A percentile compares a stretch with the other conserved stretches of the same genome.
phyloP scores from a whole-genome alignment of 2,329 filamentous ascomycete species.

The Exophiala sp. region DNA sequence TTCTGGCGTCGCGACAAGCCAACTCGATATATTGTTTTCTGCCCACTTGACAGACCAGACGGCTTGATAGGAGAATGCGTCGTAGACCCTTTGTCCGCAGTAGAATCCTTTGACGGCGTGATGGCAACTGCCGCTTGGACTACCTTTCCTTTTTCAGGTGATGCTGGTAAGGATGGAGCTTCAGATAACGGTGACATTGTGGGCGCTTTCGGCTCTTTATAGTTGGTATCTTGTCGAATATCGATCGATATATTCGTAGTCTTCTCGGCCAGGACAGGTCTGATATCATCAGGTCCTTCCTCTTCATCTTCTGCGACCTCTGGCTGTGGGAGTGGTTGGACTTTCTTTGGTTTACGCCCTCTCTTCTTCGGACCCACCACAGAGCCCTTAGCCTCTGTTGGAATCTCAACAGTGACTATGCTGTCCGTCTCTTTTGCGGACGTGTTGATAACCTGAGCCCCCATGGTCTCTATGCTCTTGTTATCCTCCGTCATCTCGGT shows the following conservation, averaged over 20 bases:
- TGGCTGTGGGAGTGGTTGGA: slow-evolving; percentile 5
- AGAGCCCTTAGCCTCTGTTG: slow-evolving; percentile 10
- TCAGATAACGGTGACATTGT: slow-evolving; percentile 16
- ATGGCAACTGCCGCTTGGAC: background rate
- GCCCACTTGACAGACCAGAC: slow-evolving; percentile 5
- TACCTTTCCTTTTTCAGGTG: background rate
- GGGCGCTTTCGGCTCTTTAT: slow-evolving; percentile 6
- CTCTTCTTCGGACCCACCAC: slow-evolving; percentile 26
- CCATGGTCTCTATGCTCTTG: slow-evolving; percentile 5
- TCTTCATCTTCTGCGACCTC: slow-evolving; percentile 3
- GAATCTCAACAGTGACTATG: slow-evolving; percentile 23
- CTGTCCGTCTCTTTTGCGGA: background rate
- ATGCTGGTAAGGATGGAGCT: background rate
- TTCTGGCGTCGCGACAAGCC: slow-evolving; percentile 26
- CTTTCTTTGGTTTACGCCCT: slow-evolving; percentile 26
- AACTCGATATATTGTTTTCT: slow-evolving; percentile 23
- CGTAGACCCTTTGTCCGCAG: slow-evolving; percentile 18
- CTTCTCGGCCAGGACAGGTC: slow-evolving; percentile 18
- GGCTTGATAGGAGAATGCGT: slow-evolving; percentile 29
- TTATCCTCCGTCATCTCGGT: slow-evolving; percentile 2
- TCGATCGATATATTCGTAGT: slow-evolving; percentile 8
- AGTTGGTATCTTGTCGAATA: background rate
- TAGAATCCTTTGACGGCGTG: slow-evolving; percentile 9
- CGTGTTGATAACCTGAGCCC: background rate
- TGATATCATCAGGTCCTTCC: background rate